Base-by-base conservation (phyloP, 495 filamentous ascomycete genomes). In the Haplographium delicatum region DNA sequence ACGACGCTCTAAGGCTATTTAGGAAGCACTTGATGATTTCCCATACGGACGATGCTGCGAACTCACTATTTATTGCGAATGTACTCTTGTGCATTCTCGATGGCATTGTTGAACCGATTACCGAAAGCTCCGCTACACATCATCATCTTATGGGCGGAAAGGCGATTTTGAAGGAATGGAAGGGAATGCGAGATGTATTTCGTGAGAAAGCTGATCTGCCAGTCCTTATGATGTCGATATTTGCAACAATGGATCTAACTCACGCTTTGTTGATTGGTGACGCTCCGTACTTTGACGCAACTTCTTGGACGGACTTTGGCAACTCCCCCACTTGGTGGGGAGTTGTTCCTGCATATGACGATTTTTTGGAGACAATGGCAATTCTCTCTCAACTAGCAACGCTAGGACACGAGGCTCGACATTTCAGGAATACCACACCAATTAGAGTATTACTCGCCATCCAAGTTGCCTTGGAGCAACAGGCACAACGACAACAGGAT, bases 61-160 rank as follows among this genome's bases (percentile, higher is more conserved):
- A 46, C 25, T 58, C 56, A n/a, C 47, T 70, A 4, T 58, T 70
- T 15, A 63, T 67, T 33, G 61, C 66, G 20, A 67, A 68, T 33
- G 58, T 70, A 19, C 56, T 70, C 0, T 59, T 70, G 2, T 70
- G 66, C 50, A 67, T 70, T 19, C 43, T 68, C 5, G 67, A 70
- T 38, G 65, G 67, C 13, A 64, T 64, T 22, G 62, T 70, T 37
- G 65, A 67, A 40, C 66, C 65, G 15, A 47, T 50, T 9, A 57
- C 62, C 18, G 64, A 67, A 43, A 64, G 52, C 31, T 63, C 65
- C 4, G 65, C 67, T 1, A 64, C 62, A 1, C 54, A 58, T 19
- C 61, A 64, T 19, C 67, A 70, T 45, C 55, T 67, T n/a, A 58
- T 59, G 8, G 67, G 67, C 26, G 65, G 65, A 26, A 62, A 60